These are phyloP conservation scores for Chalciporus pseudorubinellus DNA, from an alignment of 768 basidiomycete species.

Conservation along the genomic window DNA sequence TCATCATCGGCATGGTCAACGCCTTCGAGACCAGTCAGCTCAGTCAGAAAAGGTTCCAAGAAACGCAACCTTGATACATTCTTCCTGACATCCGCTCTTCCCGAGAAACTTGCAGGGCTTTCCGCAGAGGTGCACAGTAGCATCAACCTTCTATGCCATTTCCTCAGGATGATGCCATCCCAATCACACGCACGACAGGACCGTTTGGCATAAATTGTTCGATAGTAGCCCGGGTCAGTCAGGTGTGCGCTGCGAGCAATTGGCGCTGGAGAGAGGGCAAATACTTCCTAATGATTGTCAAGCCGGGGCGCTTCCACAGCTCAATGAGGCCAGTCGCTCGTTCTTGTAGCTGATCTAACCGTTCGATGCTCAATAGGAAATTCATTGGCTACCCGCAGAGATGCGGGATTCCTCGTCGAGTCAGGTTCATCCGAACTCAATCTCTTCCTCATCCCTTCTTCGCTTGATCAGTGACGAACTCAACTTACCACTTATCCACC, in stretches of 20 bases:
- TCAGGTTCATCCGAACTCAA: constrained; percentile 10
- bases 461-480: constrained; percentile 4
- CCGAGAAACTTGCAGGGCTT: constrained; percentile 44
- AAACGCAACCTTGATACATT: constrained; percentile 47
- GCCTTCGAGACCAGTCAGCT: constrained; percentile 30
- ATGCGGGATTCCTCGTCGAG: constrained; percentile 13
- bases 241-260: too few species aligned
- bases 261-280: constrained; percentile 31
- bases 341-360: too few species aligned
- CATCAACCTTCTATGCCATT: constrained; percentile 1
- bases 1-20: constrained; percentile 45
- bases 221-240: too few species aligned
- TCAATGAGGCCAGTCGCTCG: constrained; percentile 19
- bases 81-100: constrained; percentile 49
- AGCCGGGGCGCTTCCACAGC: constrained; percentile 19
- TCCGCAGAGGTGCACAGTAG: constrained; percentile 52
- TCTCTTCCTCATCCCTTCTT: constrained; percentile 11
- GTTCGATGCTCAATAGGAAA: too few species aligned
- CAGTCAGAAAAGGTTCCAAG: not conserved
- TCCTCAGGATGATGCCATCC: constrained; percentile 14
- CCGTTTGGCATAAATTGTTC: constrained; percentile 32
- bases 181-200: constrained; percentile 37
- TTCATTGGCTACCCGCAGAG: constrained; percentile 17
- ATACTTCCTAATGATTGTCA: constrained; percentile 36
- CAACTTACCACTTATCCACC: constrained; percentile 9